A percentile compares a stretch with the other conserved stretches of the same genome.
Evolutionary conservation across 805 yeast genomes (phyloP).

Genomic region (Suhomyces sp.): DNA sequence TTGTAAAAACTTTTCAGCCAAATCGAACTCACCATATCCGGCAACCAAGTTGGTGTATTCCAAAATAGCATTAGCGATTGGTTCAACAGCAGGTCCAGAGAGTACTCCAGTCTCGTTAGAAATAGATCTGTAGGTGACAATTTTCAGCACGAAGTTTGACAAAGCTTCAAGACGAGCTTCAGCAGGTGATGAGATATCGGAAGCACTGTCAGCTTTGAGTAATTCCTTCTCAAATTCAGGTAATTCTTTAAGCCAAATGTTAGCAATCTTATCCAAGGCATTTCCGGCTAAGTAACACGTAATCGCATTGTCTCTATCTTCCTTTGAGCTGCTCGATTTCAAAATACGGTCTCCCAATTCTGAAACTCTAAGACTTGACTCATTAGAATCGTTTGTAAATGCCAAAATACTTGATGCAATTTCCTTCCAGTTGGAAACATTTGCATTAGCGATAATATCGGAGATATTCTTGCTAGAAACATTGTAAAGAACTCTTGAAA

Average conservation of each 20-base stretch:
- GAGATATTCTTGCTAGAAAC: conserved; percentile 52
- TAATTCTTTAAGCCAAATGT: conserved; percentile 80
- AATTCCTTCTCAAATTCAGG: conserved; percentile 40
- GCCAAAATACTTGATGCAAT: conserved; percentile 70
- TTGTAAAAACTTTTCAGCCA: conserved; percentile 69
- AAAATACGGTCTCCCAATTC: conserved; percentile 78
- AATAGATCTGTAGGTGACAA: conserved; percentile 67
- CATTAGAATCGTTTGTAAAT: conserved; percentile 46
- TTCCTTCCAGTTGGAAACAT: conserved; percentile 79
- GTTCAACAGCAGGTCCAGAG: conserved; percentile 45
- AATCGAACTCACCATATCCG: conserved; percentile 76
- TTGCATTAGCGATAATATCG: conserved; percentile 77
- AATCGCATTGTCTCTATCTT: conserved; percentile 70
- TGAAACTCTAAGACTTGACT: conserved; percentile 55
- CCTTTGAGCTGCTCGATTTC: conserved; percentile 18
- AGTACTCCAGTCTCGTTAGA: conserved; percentile 35
- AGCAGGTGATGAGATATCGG: conserved; percentile 55
- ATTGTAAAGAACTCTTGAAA: conserved; percentile 74
- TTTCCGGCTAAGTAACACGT: conserved; percentile 77
- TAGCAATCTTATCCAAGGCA: conserved; percentile 73
- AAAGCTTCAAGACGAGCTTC: conserved; percentile 84
- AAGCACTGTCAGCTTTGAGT: conserved; percentile 45
- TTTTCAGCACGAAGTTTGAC: conserved; percentile 79
- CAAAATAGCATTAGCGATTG: conserved; percentile 59
- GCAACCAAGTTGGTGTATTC: conserved; percentile 83